Conservation (phyloP, 176 grass and related monocot species). For the Luzula sylvatica region DNA sequence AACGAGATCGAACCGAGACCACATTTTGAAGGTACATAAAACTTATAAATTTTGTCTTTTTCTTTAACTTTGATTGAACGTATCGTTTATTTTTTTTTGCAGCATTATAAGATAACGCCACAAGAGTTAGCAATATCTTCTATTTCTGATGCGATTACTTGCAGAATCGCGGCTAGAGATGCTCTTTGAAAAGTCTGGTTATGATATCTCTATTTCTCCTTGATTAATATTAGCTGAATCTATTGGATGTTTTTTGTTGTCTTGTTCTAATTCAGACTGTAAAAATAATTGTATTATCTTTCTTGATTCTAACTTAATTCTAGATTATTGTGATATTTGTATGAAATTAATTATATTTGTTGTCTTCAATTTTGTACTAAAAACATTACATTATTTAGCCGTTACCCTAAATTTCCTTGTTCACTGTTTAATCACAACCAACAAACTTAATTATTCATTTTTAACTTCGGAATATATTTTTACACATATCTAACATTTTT, state of each 20-base stretch:
- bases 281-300: background rate
- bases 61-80: background rate
- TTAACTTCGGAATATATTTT: too few relatives aligned
- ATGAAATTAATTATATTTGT: too few relatives aligned
- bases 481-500: too few relatives aligned
- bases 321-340: too few relatives aligned
- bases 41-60: background rate
- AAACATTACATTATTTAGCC: too few relatives aligned
- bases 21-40: slow-evolving; percentile 57
- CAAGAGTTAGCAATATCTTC: slow-evolving; percentile 73
- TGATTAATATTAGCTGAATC: slow-evolving; percentile 1
- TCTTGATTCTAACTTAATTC: too few relatives aligned
- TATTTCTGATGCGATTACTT: slow-evolving; percentile 49
- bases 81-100: background rate
- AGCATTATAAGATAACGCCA: slow-evolving; percentile 76
- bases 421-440: too few relatives aligned
- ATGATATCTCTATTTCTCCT: background rate
- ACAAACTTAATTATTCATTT: too few relatives aligned
- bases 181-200: slow-evolving; percentile 27
- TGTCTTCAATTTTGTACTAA: too few relatives aligned
- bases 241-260: background rate
- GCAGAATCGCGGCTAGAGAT: slow-evolving; percentile 68
- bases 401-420: too few relatives aligned
- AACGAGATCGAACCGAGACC: slow-evolving; percentile 43
- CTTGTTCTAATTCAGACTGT: background rate